These are phyloP conservation scores for Pythium oligandrum DNA, from an alignment of 352 stramenopile genomes.

Conservation along the genomic window DNA sequence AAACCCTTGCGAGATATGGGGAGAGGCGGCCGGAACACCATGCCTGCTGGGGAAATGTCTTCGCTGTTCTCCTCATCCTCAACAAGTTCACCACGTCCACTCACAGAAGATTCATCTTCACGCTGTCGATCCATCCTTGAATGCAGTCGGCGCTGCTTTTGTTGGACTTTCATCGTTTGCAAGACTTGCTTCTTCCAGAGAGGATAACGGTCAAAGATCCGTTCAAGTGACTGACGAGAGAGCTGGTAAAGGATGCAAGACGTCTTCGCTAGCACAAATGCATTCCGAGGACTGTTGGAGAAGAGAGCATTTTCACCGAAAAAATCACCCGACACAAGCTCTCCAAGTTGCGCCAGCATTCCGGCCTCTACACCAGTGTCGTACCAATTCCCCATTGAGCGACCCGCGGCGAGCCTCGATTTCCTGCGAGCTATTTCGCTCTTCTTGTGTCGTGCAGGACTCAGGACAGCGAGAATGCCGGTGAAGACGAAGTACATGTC, in stretches of 20 bases:
- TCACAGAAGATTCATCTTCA: too few species aligned
- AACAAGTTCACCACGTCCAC: too few species aligned
- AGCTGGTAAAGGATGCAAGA: conserved; percentile 48
- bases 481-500: conserved; percentile 66
- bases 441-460: conserved; percentile 2
- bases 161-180: conserved; percentile 38
- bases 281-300: conserved; percentile 30
- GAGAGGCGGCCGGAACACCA: too few species aligned
- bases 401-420: too few species aligned
- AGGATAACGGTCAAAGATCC: conserved; percentile 43
- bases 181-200: conserved; percentile 48
- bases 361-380: too few species aligned
- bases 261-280: conserved; percentile 33
- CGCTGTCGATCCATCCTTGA: too few species aligned
- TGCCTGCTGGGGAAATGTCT: too few species aligned
- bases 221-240: conserved; percentile 35
- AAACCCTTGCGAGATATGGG: too few species aligned
- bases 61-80: too few species aligned
- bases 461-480: conserved; percentile 33
- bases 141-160: conserved; percentile 21
- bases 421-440: too few species aligned
- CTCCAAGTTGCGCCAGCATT: conserved; percentile 14
- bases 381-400: too few species aligned
- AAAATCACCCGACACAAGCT: conserved; percentile 30
- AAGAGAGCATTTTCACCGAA: conserved; percentile 51